Conservation (phyloP, 106 monocot species). For the Allium fistulosum region DNA sequence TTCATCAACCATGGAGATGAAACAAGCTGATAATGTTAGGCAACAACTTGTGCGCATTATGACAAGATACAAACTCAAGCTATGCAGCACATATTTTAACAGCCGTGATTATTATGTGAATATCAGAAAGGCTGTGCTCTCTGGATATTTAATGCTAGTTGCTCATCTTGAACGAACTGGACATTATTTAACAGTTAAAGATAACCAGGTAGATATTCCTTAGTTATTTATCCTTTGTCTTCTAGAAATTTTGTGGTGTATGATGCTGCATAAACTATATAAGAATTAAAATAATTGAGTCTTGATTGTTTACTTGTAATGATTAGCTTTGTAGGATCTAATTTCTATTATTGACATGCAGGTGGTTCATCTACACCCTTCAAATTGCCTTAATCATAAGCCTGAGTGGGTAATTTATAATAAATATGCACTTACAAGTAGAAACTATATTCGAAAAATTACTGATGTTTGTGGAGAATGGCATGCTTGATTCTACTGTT, state of each 20-base stretch:
- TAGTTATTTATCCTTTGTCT: too few relatives aligned
- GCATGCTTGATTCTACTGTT: conserved; percentile 19
- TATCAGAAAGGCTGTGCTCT: conserved; percentile 55
- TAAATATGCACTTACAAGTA: conserved; percentile 58
- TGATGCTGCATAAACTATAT: too few relatives aligned
- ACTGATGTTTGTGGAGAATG: conserved; percentile 65
- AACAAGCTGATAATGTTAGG: too few relatives aligned
- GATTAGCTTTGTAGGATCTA: too few relatives aligned
- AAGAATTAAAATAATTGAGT: too few relatives aligned
- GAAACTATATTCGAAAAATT: conserved; percentile 68
- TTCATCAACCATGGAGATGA: too few relatives aligned
- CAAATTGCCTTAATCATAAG: too few relatives aligned
- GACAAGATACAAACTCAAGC: conserved; percentile 61
- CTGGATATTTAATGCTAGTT: conserved; percentile 81
- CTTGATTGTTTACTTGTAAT: too few relatives aligned
- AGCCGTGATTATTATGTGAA: conserved; percentile 66
- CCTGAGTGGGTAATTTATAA: conserved; percentile 84
- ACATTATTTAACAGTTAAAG: conserved; percentile 67
- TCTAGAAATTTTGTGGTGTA: too few relatives aligned
- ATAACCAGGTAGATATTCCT: conserved; percentile 78
- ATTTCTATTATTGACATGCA: too few relatives aligned
- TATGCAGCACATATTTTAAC: conserved; percentile 71
- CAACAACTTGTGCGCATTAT: too few relatives aligned
- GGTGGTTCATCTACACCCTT: too few relatives aligned
- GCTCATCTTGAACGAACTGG: conserved; percentile 72